Percentiles rank a stretch among this genome's conserved stretches.
Conservation (phyloP, 2,329 filamentous ascomycete species). For the Ilyonectria sp. region DNA sequence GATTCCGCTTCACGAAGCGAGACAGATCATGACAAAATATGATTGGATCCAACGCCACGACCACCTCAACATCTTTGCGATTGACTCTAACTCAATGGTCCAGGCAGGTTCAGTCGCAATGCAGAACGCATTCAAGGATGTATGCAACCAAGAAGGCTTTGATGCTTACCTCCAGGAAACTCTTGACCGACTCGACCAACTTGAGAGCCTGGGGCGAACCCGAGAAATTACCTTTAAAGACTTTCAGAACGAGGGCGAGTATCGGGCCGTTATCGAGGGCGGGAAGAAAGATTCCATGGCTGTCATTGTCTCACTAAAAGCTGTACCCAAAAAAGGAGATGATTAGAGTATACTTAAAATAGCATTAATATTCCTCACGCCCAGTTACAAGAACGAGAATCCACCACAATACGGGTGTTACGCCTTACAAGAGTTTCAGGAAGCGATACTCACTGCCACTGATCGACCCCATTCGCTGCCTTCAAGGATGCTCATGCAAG, state of each 20-base stretch:
- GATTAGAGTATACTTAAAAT: background rate
- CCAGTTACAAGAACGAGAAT: no score
- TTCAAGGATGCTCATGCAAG: no score
- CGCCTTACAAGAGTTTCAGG: no score
- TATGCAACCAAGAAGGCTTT: constrained; percentile 66
- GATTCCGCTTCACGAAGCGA: constrained; percentile 63
- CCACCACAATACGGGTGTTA: no score
- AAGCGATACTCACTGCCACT: no score
- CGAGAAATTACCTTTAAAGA: constrained; percentile 71
- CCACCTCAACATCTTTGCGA: constrained; percentile 71
- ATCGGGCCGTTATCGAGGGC: constrained; percentile 5
- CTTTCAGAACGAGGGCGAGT: constrained; percentile 5
- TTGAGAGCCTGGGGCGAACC: constrained; percentile 68
- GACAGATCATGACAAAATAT: constrained; percentile 69
- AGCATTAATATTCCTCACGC: no score
- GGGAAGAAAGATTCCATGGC: background rate
- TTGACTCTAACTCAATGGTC: constrained; percentile 69
- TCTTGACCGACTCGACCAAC: constrained; percentile 66
- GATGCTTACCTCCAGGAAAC: constrained; percentile 68
- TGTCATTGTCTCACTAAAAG: constrained; percentile 1
- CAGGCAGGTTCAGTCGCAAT: constrained; percentile 71
- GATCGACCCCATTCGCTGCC: no score
- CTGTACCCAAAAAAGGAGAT: background rate
- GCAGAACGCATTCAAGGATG: constrained; percentile 70
- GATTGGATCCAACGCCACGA: constrained; percentile 72